Conservation (phyloP, 2,329 filamentous ascomycete species). For the Pseudogymnoascus sp. region DNA sequence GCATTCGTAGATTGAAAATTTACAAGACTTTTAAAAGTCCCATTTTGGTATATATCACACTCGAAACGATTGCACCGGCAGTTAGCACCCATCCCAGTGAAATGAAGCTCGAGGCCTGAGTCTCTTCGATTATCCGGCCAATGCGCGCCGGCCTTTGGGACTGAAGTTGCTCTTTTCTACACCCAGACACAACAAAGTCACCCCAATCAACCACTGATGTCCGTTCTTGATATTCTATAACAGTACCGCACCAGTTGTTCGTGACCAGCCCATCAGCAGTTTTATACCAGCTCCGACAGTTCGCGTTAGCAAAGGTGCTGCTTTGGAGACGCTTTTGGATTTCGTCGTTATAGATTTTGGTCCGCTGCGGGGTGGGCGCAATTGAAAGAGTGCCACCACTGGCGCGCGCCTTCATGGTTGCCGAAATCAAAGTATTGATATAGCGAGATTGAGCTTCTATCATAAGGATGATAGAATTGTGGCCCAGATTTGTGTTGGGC, state of each 20-base stretch:
- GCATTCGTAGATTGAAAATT: background rate
- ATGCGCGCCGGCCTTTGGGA: slow-evolving; percentile 23
- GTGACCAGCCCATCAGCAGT: slow-evolving; percentile 19
- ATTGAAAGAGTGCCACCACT: slow-evolving; percentile 9
- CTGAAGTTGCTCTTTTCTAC: slow-evolving; percentile 19
- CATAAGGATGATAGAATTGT: slow-evolving; percentile 24
- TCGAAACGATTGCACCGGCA: background rate
- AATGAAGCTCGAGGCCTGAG: slow-evolving; percentile 20
- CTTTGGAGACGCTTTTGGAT: slow-evolving; percentile 16
- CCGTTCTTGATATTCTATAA: slow-evolving; percentile 24
- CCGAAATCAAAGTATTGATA: slow-evolving; percentile 14
- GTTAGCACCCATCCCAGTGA: slow-evolving; percentile 7
- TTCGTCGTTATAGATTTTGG: slow-evolving; percentile 17
- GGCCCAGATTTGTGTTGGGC: slow-evolving; percentile 23
- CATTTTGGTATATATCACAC: background rate
- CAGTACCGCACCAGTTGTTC: slow-evolving; percentile 20
- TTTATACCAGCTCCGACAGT: slow-evolving; percentile 23
- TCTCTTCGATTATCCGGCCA: slow-evolving; percentile 31
- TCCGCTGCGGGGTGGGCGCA: background rate
- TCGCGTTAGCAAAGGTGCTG: slow-evolving; percentile 17
- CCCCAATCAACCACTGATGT: slow-evolving; percentile 35
- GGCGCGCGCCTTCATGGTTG: background rate
- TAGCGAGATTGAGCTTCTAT: slow-evolving; percentile 23
- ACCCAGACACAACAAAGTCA: slow-evolving; percentile 35
- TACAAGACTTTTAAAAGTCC: background rate